A percentile compares a stretch with the other conserved stretches of the same genome.
These are phyloP conservation scores for Polyporus arcularius DNA, from an alignment of 768 basidiomycete genomes.

Conservation along the genomic window DNA sequence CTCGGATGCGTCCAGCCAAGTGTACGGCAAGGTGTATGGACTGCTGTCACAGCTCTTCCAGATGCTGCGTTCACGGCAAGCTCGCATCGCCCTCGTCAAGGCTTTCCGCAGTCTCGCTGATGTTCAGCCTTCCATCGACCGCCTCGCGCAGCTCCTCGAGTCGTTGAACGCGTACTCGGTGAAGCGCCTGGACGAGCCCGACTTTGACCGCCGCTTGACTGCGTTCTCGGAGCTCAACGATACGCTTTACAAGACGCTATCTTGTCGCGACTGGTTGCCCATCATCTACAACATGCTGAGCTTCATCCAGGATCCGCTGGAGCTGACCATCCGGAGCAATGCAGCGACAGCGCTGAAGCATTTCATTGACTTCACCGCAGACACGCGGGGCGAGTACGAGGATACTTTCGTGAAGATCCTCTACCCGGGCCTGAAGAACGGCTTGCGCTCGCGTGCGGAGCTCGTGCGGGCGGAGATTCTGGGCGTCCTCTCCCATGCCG, in stretches of 20 bases:
- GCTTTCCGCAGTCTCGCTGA: conserved; percentile 58
- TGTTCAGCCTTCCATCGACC: conserved; percentile 47
- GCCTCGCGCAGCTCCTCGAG: conserved; percentile 56
- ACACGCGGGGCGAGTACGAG: conserved; percentile 44
- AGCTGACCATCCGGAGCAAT: conserved; percentile 82
- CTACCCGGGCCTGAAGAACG: conserved; percentile 78
- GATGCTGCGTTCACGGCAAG: conserved; percentile 66
- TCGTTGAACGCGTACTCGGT: conserved; percentile 84
- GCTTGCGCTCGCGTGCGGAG: conserved; percentile 78
- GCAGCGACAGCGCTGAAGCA: conserved; percentile 75
- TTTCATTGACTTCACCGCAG: conserved; percentile 68
- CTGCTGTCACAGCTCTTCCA: conserved; percentile 80
- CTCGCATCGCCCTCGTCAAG: conserved; percentile 67
- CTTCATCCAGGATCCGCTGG: conserved; percentile 87
- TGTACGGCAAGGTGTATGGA: conserved; percentile 57
- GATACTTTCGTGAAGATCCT: conserved; percentile 62
- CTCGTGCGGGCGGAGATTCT: conserved; percentile 85
- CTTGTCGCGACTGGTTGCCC: conserved; percentile 68
- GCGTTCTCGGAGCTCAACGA: conserved; percentile 83
- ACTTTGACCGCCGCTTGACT: conserved; percentile 81
- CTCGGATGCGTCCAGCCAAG: conserved; percentile 40
- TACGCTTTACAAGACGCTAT: conserved; percentile 48
- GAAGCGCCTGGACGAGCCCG: conserved; percentile 85
- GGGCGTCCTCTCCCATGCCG: conserved; percentile 73
- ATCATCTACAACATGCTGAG: conserved; percentile 80